Conservation (phyloP, 148 eudicot species). For the Rhododendron simsii region DNA sequence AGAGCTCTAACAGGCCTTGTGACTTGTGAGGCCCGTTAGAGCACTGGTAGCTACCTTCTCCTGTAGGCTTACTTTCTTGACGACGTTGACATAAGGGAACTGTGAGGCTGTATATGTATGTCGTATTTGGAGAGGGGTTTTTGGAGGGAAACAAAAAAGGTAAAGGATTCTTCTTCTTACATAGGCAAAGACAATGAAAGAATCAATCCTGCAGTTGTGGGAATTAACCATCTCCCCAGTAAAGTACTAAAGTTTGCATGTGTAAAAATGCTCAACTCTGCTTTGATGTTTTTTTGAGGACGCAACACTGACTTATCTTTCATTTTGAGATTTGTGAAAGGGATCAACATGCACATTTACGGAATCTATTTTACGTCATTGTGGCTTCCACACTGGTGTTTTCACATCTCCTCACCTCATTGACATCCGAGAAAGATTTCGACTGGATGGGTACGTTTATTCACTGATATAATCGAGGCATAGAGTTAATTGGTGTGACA, state of each 20-base stretch:
- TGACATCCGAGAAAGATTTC: constrained; percentile 95
- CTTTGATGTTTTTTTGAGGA: not conserved
- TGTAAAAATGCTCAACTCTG: not conserved
- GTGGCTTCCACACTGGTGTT: constrained; percentile 92
- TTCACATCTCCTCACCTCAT: constrained; percentile 99
- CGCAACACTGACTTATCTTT: constrained; percentile 10
- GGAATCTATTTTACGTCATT: constrained; percentile 82
- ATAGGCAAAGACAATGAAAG: not conserved
- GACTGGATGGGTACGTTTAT: constrained; percentile 69
- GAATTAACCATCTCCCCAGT: not conserved
- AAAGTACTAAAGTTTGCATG: not conserved
- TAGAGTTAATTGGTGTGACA: not conserved
- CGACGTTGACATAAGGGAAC: not conserved
- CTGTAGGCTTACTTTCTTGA: not conserved
- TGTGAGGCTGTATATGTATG: not conserved
- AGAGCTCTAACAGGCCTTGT: not conserved
- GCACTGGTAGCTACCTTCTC: not conserved
- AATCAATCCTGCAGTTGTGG: not conserved
- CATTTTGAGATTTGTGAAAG: constrained; percentile 32
- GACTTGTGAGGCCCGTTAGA: not conserved
- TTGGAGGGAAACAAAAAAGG: not conserved
- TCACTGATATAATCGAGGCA: not conserved
- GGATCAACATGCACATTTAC: constrained; percentile 91
- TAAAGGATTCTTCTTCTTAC: not conserved
- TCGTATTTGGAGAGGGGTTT: not conserved